These are phyloP conservation scores for Botrytis medusae DNA, from an alignment of 2,329 filamentous ascomycete genomes.

Conservation along the genomic window DNA sequence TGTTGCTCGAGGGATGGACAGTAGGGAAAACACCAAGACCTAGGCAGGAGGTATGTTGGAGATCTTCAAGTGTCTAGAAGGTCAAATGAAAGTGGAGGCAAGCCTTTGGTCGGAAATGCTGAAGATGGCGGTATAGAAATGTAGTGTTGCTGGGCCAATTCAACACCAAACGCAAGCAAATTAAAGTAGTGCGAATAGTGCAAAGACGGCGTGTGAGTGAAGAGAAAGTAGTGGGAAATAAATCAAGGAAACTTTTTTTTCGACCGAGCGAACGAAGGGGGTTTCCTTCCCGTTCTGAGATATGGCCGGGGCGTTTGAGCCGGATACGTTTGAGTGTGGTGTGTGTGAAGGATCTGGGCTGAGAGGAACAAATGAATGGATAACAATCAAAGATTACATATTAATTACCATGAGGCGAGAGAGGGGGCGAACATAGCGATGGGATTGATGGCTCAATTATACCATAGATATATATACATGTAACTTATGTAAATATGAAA, in stretches of 20 bases:
- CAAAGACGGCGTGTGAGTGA: neutral
- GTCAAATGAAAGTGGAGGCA: slow-evolving; percentile 5
- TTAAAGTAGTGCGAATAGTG: neutral
- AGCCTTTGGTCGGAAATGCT: neutral
- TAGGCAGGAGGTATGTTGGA: neutral
- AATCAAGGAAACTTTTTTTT: slow-evolving; percentile 11
- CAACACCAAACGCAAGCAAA: neutral
- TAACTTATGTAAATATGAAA: neutral
- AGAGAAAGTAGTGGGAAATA: neutral
- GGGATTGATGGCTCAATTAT: too few species aligned
- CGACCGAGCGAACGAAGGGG: slow-evolving; percentile 14
- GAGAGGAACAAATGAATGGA: slow-evolving; percentile 10
- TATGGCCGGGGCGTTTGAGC: slow-evolving; percentile 3
- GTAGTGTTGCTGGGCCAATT: slow-evolving; percentile 14
- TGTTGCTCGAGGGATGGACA: neutral
- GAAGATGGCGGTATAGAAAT: slow-evolving; percentile 14
- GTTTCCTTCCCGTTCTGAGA: slow-evolving; percentile 8
- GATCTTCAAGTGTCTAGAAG: neutral
- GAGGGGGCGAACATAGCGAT: neutral
- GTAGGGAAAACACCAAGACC: neutral
- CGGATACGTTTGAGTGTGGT: slow-evolving; percentile 3
- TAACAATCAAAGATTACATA: neutral
- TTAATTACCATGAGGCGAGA: neutral
- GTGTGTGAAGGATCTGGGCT: slow-evolving; percentile 8
- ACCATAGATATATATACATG: neutral